Evolutionary conservation across 2,329 filamentous ascomycete species (phyloP).

Genomic region (Chalaropsis thielavioides): DNA sequence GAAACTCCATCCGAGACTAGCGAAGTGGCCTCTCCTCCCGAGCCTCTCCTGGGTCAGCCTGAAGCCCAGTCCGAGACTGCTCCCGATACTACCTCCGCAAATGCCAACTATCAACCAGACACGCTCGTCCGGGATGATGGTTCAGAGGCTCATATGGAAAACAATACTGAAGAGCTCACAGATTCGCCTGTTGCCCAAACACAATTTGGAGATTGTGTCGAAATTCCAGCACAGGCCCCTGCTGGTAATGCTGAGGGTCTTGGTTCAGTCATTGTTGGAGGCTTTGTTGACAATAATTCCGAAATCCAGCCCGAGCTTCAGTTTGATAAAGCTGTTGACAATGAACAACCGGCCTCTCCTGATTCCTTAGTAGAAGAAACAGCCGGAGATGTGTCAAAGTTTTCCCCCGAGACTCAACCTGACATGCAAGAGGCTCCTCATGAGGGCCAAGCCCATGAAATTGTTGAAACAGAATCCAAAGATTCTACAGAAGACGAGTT

Average conservation of each 20-base stretch:
- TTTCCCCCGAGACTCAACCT: background rate
- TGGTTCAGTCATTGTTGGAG: background rate
- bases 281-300: background rate
- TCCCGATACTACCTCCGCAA: background rate
- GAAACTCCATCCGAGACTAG: background rate
- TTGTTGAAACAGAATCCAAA: too few relatives aligned
- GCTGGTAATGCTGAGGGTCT: background rate
- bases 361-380: background rate
- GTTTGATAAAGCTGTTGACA: background rate
- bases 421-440: background rate
- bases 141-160: background rate
- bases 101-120: background rate
- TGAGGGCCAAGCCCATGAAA: background rate
- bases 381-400: conserved; percentile 2
- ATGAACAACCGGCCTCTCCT: background rate
- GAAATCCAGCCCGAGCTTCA: background rate
- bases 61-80: background rate
- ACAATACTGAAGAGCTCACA: background rate
- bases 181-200: background rate
- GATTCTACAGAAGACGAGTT: too few relatives aligned
- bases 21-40: background rate
- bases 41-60: background rate
- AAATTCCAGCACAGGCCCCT: background rate
- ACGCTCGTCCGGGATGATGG: background rate
- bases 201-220: background rate